phyloP scores from a whole-genome alignment of 495 filamentous ascomycete species.

The Terfezia claveryi region DNA sequence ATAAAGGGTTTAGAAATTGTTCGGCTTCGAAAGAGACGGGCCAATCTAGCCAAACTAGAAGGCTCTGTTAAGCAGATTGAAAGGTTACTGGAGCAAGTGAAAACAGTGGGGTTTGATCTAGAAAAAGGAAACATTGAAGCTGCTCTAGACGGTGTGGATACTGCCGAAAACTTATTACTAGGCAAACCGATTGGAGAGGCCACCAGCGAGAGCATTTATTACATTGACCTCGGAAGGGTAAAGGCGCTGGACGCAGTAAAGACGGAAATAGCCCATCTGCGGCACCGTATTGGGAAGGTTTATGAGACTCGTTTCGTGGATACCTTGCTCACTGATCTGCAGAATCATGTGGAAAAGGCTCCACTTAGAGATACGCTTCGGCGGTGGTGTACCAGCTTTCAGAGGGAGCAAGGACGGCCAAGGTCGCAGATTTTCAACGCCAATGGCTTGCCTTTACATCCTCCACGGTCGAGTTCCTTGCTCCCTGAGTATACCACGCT shows the following conservation, averaged over 20 bases:
- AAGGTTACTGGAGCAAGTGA: constrained; percentile 51
- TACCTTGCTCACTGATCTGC: constrained; percentile 55
- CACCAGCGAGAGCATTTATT: constrained; percentile 6
- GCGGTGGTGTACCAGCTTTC: constrained; percentile 45
- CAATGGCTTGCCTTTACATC: constrained; percentile 2
- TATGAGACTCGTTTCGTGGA: constrained; percentile 68
- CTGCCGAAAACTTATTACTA: constrained; percentile 53
- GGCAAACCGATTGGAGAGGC: constrained; percentile 31
- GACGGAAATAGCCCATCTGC: constrained; percentile 49
- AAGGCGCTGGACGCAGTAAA: constrained; percentile 62
- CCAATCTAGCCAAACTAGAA: constrained; percentile 66
- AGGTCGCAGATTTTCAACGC: constrained; percentile 1
- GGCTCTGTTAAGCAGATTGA: constrained; percentile 66
- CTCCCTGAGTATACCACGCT: constrained; percentile 8
- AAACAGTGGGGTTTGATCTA: constrained; percentile 55
- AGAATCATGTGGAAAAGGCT: constrained; percentile 49
- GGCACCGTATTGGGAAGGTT: constrained; percentile 59
- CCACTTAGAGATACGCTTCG: constrained; percentile 50
- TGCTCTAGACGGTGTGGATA: constrained; percentile 53
- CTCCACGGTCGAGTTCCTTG: constrained; percentile 4
- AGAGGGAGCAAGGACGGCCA: constrained; percentile 21
- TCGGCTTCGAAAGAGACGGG: constrained; percentile 52
- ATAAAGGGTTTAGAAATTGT: constrained; percentile 69
- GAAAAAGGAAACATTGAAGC: constrained; percentile 60
- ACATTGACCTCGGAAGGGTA: constrained; percentile 51